Base-by-base conservation (phyloP, 1,284 basidiomycete genomes). In the Cystobasidiaceae sp. region DNA sequence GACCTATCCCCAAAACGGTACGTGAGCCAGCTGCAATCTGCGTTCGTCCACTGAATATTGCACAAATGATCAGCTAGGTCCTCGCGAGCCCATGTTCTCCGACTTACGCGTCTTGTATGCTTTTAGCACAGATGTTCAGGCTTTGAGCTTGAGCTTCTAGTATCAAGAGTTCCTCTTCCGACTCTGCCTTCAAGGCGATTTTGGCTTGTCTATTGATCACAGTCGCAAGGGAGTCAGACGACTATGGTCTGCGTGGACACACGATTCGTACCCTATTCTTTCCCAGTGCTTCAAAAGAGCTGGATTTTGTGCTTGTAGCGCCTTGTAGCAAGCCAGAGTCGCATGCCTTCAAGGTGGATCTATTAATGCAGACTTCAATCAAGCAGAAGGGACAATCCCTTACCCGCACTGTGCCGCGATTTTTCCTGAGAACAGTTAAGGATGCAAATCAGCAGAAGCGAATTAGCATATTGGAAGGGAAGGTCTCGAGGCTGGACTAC, bases 1-100 rank as follows among this genome's bases (percentile, higher is more conserved):
- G 93, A 13, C 96, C 93, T 68, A 97, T 89, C 8, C 89, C 94
- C 17, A 97, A 83, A 1, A 97, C 90, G 3, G 93, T 96, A 41
- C 86, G 82, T n/a, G 88, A 87, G 4, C 91, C 92, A 4, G 88
- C 84, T 9, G 85, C 89, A 44, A 94, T 86, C 75, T 94, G 89
- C 0, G 91, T 96, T 50, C 87, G 80, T 23, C 90, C 91, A 17
- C 90, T 93, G 30, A 32, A 5, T n/a, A n/a, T n/a, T n/a, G 41
- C 25, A 32, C n/a, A n/a, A n/a, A n/a, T n/a, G 11, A 15, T 27
- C 21, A 50, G 44, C 19, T 30, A 2, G 2, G 15, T 9, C 44
- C 15, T 15, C n/a, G 25, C n/a, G 37, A 9, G 28, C 23, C 15
- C 15, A 19, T 4, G 25, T 25, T 2, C 3, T 25, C 11, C 34